Evolutionary conservation across 176 grass and related monocot species (phyloP).

Genomic region (Olyra latifolia): DNA sequence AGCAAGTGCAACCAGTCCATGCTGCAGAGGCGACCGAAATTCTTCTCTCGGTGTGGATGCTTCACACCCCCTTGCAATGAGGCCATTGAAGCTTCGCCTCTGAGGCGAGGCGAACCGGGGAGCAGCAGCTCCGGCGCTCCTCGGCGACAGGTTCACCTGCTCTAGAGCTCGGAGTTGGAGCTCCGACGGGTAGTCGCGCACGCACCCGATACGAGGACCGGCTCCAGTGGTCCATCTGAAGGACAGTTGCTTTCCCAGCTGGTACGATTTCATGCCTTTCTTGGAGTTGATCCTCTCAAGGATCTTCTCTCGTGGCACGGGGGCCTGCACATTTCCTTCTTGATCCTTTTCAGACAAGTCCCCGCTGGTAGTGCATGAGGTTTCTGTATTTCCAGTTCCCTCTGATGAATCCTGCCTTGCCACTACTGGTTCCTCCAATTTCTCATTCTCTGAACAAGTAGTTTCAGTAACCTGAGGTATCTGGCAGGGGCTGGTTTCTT

Average conservation of each 20-base stretch:
- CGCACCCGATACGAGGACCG: conserved; percentile 77
- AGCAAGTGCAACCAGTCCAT: background rate
- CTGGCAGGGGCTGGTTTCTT: background rate
- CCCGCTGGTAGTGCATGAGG: conserved; percentile 23
- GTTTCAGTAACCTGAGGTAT: background rate
- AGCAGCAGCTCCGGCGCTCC: background rate
- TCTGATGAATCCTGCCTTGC: background rate
- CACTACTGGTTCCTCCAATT: background rate
- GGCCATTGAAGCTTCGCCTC: conserved; percentile 36
- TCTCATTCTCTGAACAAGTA: background rate
- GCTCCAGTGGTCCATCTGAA: conserved; percentile 74
- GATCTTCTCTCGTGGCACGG: conserved; percentile 58
- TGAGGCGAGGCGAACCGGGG: conserved; percentile 48
- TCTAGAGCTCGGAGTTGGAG: conserved; percentile 75
- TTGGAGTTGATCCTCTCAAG: conserved; percentile 82
- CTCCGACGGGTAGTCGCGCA: conserved; percentile 86
- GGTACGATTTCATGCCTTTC: conserved; percentile 77
- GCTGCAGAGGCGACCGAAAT: conserved; percentile 38
- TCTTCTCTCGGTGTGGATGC: conserved; percentile 37
- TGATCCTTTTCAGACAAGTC: conserved; percentile 39
- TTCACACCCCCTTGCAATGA: background rate
- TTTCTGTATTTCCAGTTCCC: background rate
- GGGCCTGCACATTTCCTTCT: conserved; percentile 33
- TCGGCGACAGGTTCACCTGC: conserved; percentile 74
- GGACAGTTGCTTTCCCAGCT: conserved; percentile 78